Conservation (phyloP, 2,329 filamentous ascomycete species). For the Fusarium sp. region DNA sequence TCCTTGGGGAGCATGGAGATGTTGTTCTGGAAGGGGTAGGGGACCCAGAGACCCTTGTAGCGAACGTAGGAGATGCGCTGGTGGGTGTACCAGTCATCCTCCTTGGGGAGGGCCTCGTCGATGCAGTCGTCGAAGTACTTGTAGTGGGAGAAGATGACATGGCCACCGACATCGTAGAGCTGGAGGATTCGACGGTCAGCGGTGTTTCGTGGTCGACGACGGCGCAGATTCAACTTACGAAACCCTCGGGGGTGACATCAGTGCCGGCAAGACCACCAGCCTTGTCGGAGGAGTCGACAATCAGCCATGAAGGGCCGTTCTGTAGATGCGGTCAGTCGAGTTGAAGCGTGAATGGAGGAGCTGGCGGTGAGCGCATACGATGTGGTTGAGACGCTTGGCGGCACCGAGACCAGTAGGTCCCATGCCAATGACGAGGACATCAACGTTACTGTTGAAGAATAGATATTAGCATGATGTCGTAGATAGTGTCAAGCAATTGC, state of each 20-base stretch:
- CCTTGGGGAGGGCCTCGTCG: constrained; percentile 93
- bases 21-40: constrained; percentile 99
- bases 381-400: constrained; percentile 96
- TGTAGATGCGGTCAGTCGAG: constrained; percentile 55
- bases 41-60: constrained; percentile 96
- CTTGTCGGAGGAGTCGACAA: constrained; percentile 90
- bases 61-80: constrained; percentile 99
- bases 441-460: constrained; percentile 76
- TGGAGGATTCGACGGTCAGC: constrained; percentile 53
- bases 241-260: constrained; percentile 94
- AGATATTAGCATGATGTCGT: constrained; percentile 31
- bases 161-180: constrained; percentile 98
- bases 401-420: constrained; percentile 97
- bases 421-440: constrained; percentile 97
- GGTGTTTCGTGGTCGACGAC: constrained; percentile 9
- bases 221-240: constrained; percentile 75
- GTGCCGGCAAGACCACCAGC: constrained; percentile 97
- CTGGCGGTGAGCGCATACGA: constrained; percentile 71
- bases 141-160: constrained; percentile 99
- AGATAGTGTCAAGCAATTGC: neutral
- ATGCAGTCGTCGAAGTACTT: constrained; percentile 99
- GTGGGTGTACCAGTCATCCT: constrained; percentile 96
- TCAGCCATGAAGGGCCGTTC: constrained; percentile 95
- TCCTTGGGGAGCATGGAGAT: constrained; percentile 98
- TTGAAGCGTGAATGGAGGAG: constrained; percentile 38